Evolutionary conservation across 140 eudicot genomes (phyloP).

Genomic region (Senecio squalidus): DNA sequence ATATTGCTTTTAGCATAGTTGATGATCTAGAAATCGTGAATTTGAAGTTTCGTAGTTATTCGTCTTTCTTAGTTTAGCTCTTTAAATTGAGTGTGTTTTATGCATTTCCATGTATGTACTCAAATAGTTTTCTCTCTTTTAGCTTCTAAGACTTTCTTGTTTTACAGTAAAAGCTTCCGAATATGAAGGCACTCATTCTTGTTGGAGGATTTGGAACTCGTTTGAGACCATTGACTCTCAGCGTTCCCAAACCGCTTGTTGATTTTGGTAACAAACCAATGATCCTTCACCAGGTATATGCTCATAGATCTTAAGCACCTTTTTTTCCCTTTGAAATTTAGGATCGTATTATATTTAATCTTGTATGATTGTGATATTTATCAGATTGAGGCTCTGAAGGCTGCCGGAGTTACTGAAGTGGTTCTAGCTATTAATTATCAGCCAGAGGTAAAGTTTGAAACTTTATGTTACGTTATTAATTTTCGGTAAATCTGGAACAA

Average conservation of each 20-base stretch:
- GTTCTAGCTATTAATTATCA: conserved; percentile 96
- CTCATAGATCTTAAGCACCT: neutral
- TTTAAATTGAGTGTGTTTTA: conserved; percentile 25
- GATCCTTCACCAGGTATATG: conserved; percentile 92
- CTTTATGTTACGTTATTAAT: neutral
- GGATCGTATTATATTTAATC: conserved; percentile 1
- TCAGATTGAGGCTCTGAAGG: conserved; percentile 96
- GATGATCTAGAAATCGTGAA: conserved; percentile 16
- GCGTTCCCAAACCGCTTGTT: conserved; percentile 97
- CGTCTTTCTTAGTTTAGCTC: conserved; percentile 35
- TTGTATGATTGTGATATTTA: neutral
- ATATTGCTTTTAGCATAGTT: conserved; percentile 10
- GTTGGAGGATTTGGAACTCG: conserved; percentile 99
- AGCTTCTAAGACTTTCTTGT: conserved; percentile 18
- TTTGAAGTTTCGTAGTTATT: conserved; percentile 27
- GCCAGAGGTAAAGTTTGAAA: conserved; percentile 67
- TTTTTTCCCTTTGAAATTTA: neutral
- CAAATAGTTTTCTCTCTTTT: conserved; percentile 11
- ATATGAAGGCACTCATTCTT: conserved; percentile 97
- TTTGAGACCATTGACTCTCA: conserved; percentile 92
- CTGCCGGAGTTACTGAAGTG: conserved; percentile 91
- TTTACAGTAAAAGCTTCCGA: conserved; percentile 29
- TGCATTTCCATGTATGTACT: conserved; percentile 12
- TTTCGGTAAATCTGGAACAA: neutral
- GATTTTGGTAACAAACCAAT: conserved; percentile 97